A percentile compares a stretch with the other conserved stretches of the same genome.
Evolutionary conservation across 306 rosid genomes (phyloP).

Genomic region (Corylus heterophylla): DNA sequence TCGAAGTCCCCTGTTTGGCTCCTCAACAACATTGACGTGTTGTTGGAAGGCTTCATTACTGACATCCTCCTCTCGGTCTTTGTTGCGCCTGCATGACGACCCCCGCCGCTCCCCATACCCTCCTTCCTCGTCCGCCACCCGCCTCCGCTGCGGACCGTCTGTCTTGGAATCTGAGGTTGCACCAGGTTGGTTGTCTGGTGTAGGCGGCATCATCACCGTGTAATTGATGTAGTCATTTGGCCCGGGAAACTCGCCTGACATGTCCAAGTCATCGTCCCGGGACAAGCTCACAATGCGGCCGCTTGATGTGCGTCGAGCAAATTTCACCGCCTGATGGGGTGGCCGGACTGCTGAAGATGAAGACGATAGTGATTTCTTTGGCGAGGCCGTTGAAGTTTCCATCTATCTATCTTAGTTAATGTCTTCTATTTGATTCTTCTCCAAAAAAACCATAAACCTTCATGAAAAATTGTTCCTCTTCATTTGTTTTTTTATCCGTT

Average conservation of each 20-base stretch:
- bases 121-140: conserved; percentile 20
- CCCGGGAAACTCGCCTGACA: conserved; percentile 50
- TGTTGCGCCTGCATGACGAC: conserved; percentile 22
- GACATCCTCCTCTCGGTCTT: conserved; percentile 71
- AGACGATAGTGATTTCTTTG: conserved; percentile 41
- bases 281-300: conserved; percentile 65
- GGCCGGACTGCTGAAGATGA: conserved; percentile 35
- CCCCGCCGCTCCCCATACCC: background rate
- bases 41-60: conserved; percentile 52
- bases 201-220: conserved; percentile 85
- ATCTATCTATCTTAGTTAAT: conserved; percentile 12
- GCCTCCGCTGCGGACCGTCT: conserved; percentile 25
- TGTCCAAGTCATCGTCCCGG: conserved; percentile 62
- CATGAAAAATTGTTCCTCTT: background rate
- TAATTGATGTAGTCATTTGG: conserved; percentile 70
- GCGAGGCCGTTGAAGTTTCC: conserved; percentile 37
- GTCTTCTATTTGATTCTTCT: background rate
- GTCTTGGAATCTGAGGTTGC: conserved; percentile 38
- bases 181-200: conserved; percentile 81
- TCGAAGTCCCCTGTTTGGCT: conserved; percentile 83
- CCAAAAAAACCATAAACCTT: conserved; percentile 1
- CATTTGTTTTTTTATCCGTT: background rate
- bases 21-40: conserved; percentile 70
- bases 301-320: conserved; percentile 59
- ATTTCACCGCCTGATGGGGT: conserved; percentile 50